Conservation (phyloP, 2,329 filamentous ascomycete genomes). For the Cladophialophora chaetospira region DNA sequence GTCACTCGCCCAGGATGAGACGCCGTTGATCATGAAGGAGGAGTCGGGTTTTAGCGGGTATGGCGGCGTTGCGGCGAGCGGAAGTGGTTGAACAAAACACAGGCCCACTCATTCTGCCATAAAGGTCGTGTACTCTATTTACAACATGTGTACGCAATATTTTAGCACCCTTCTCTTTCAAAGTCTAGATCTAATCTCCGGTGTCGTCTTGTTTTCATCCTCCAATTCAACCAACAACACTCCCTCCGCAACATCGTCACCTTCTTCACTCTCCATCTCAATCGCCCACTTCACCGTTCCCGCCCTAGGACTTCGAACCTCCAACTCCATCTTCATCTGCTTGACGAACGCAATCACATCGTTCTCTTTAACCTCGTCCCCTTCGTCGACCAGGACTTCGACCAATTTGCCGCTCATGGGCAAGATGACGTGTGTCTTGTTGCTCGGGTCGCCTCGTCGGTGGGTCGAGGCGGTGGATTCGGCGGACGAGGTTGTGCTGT, state of each 20-base stretch:
- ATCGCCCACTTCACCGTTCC: constrained; percentile 55
- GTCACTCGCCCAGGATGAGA: constrained; percentile 47
- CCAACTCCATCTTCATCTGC: constrained; percentile 72
- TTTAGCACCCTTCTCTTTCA: no score
- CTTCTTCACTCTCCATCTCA: constrained; percentile 22
- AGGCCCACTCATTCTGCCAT: no score
- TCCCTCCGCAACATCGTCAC: constrained; percentile 59
- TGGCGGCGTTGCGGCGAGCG: constrained; percentile 7
- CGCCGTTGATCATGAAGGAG: constrained; percentile 27
- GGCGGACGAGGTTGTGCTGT: constrained; percentile 48
- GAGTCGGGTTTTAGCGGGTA: constrained; percentile 4
- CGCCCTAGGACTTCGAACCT: constrained; percentile 54
- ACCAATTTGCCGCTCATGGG: constrained; percentile 62
- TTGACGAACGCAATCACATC: constrained; percentile 61
- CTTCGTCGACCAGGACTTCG: constrained; percentile 59
- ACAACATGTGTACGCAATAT: no score
- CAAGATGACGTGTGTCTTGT: constrained; percentile 56
- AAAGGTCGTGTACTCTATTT: no score
- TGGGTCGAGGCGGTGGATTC: constrained; percentile 44
- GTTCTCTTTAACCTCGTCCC: constrained; percentile 52
- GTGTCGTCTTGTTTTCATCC: neutral
- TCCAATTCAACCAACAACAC: constrained; percentile 53
- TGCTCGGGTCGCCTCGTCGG: constrained; percentile 51
- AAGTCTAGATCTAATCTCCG: constrained; percentile 9
- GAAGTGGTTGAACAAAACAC: neutral